Evolutionary conservation across 371 early-diverging fungal species (phyloP).

Genomic region (Mucor piriformis): DNA sequence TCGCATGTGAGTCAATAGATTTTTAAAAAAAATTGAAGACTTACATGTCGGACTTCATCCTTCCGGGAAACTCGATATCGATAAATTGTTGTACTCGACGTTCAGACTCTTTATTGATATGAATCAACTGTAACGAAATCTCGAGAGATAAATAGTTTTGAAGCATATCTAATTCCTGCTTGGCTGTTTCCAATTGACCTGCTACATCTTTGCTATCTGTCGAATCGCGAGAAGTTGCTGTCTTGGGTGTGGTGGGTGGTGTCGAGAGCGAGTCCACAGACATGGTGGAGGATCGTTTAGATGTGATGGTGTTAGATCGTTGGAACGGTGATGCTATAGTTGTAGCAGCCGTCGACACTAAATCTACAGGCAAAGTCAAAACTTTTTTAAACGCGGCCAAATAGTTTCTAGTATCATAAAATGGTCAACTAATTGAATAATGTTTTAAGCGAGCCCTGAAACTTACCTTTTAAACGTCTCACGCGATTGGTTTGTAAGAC

Average conservation of each 20-base stretch:
- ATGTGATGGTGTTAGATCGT: neutral
- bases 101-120: conserved; percentile 80
- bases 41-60: conserved; percentile 35
- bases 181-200: conserved; percentile 28
- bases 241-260: conserved; percentile 34
- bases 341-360: conserved; percentile 53
- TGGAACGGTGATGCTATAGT: conserved; percentile 39
- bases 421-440: neutral
- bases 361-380: conserved; percentile 49
- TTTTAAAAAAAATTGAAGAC: neutral
- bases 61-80: conserved; percentile 36
- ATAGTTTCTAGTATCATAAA: conserved; percentile 38
- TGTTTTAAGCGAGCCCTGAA: too few species aligned
- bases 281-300: conserved; percentile 20
- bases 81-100: conserved; percentile 56
- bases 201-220: conserved; percentile 16
- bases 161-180: conserved; percentile 58
- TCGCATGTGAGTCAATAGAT: neutral
- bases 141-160: conserved; percentile 77
- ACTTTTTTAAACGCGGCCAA: conserved; percentile 58
- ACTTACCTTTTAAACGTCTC: conserved; percentile 37
- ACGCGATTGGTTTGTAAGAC: conserved; percentile 41
- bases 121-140: conserved; percentile 76
- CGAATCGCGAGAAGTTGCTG: conserved; percentile 12
- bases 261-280: conserved; percentile 20